Evolutionary conservation across 805 yeast genomes (phyloP).

Genomic region (Dipodascus geniculatus): DNA sequence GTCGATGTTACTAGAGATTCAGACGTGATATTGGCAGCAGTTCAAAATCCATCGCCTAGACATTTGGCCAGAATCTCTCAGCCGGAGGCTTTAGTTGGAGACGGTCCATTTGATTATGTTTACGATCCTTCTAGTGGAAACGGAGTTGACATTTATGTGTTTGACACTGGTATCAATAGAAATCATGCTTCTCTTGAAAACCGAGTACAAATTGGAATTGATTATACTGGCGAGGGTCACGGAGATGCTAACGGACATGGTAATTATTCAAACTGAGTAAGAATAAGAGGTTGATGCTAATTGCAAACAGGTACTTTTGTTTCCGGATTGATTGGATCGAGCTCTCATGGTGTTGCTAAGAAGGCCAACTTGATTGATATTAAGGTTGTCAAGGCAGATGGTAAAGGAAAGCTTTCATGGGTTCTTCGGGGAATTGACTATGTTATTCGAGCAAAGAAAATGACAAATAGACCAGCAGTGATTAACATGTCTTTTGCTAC

Average conservation of each 20-base stretch:
- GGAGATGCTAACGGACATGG: constrained; percentile 82
- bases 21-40: constrained; percentile 43
- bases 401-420: constrained; percentile 44
- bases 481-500: constrained; percentile 21
- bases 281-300: neutral
- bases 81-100: constrained; percentile 9
- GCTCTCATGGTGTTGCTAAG: constrained; percentile 71
- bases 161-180: constrained; percentile 61
- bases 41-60: constrained; percentile 43
- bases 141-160: constrained; percentile 60
- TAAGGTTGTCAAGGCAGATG: constrained; percentile 53
- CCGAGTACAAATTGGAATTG: constrained; percentile 31
- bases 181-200: constrained; percentile 28
- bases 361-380: constrained; percentile 49
- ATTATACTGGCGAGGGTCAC: constrained; percentile 32
- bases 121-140: constrained; percentile 34
- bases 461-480: constrained; percentile 11
- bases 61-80: constrained; percentile 24
- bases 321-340: constrained; percentile 74
- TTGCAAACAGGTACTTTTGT: constrained; percentile 49
- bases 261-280: neutral
- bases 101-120: constrained; percentile 30
- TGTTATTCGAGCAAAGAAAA: constrained; percentile 16
- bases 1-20: constrained; percentile 61
- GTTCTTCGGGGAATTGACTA: constrained; percentile 25